phyloP scores from a whole-genome alignment of 805 yeast genomes.

The Ogataea corticis region DNA sequence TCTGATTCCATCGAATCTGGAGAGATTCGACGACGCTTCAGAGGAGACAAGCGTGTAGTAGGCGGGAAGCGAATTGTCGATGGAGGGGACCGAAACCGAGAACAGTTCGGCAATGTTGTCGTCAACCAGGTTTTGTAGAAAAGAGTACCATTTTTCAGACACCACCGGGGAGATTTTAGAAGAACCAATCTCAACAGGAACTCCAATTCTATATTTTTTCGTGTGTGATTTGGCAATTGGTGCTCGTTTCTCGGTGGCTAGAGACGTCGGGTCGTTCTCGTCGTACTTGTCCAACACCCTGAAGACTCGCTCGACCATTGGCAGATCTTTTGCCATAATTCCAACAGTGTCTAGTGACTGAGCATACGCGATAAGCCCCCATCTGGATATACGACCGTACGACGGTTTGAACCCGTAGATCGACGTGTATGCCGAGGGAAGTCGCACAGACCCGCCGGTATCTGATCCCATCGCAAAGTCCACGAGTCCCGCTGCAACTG shows the following conservation, averaged over 20 bases:
- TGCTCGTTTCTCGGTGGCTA: slow-evolving; percentile 30
- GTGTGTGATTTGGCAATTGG: slow-evolving; percentile 8
- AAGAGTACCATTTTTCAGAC: slow-evolving; percentile 45
- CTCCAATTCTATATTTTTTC: slow-evolving; percentile 55
- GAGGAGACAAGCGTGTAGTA: slow-evolving; percentile 90
- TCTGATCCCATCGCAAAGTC: slow-evolving; percentile 90
- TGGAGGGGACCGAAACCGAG: slow-evolving; percentile 69
- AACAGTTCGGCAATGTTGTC: slow-evolving; percentile 54
- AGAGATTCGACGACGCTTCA: slow-evolving; percentile 90
- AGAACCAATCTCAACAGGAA: slow-evolving; percentile 67
- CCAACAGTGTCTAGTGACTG: slow-evolving; percentile 97
- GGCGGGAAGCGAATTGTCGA: slow-evolving; percentile 67
- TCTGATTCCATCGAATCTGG: slow-evolving; percentile 88
- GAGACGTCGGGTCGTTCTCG: slow-evolving; percentile 75
- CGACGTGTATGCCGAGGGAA: slow-evolving; percentile 89
- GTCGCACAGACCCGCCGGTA: slow-evolving; percentile 94
- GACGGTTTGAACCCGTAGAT: slow-evolving; percentile 89
- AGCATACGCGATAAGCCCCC: slow-evolving; percentile 92
- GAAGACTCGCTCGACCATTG: slow-evolving; percentile 49
- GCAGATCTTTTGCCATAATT: slow-evolving; percentile 56
- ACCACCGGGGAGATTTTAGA: slow-evolving; percentile 52
- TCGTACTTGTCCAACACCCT: slow-evolving; percentile 60
- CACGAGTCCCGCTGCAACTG: slow-evolving; percentile 70
- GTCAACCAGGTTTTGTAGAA: slow-evolving; percentile 44
- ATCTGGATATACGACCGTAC: slow-evolving; percentile 87